A percentile compares a stretch with the other conserved stretches of the same genome.
phyloP scores from a whole-genome alignment of 352 stramenopile genomes.

The Phytopythium boreale region DNA sequence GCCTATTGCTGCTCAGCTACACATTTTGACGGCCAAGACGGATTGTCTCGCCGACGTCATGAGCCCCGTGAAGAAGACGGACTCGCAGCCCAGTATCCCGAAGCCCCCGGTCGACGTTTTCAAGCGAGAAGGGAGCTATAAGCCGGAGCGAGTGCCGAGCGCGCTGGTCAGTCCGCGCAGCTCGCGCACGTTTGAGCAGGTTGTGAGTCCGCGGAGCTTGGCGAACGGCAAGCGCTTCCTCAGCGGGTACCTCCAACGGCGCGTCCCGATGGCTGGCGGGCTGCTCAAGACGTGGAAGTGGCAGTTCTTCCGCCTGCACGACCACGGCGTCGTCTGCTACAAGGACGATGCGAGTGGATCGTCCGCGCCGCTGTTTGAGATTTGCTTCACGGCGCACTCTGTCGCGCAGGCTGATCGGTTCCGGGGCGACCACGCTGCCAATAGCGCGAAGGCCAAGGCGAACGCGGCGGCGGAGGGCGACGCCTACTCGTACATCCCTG shows the following conservation, averaged over 20 bases:
- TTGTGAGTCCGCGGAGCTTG: constrained; percentile 50
- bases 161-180: background rate
- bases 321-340: constrained; percentile 68
- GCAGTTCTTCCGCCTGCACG: constrained; percentile 67
- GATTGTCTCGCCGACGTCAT: background rate
- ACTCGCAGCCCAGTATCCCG: background rate
- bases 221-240: constrained; percentile 56
- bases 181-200: constrained; percentile 31
- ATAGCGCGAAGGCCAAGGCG: constrained; percentile 8
- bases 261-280: constrained; percentile 47
- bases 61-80: background rate
- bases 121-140: background rate
- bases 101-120: background rate
- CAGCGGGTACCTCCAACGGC: constrained; percentile 54
- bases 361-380: constrained; percentile 50
- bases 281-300: constrained; percentile 70
- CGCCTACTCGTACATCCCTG: constrained; percentile 1
- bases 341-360: constrained; percentile 30
- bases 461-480: background rate
- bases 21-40: constrained; percentile 6
- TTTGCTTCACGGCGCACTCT: constrained; percentile 52
- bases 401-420: constrained; percentile 27
- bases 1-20: constrained; percentile 2
- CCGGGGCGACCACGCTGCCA: constrained; percentile 1
- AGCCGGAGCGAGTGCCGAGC: background rate